Evolutionary conservation across 306 rosid species (phyloP).

Genomic region (Trichosanthes cucumerina): DNA sequence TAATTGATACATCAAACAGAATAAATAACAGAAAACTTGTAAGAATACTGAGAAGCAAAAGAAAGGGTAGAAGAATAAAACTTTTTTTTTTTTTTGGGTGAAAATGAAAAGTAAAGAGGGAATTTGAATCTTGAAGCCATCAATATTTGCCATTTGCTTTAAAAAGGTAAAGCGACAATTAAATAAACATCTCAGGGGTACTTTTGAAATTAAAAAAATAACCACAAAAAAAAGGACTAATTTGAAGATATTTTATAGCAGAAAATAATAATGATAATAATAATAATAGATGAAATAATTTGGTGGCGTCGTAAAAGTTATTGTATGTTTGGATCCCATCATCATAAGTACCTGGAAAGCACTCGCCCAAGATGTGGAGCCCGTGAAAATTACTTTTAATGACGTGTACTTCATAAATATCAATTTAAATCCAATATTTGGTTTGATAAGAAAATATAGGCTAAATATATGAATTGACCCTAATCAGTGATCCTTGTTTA

Average conservation of each 20-base stretch:
- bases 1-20: not conserved
- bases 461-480: too few species aligned
- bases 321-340: not conserved
- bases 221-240: not conserved
- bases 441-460: too few species aligned
- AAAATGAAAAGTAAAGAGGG: not conserved
- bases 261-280: not conserved
- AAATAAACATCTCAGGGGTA: not conserved
- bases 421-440: not conserved
- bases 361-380: not conserved
- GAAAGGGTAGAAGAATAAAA: not conserved
- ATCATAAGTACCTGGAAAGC: not conserved
- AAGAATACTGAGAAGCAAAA: not conserved
- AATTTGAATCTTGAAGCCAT: slow-evolving; percentile 1
- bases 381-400: not conserved
- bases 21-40: not conserved
- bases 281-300: not conserved
- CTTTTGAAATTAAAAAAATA: not conserved
- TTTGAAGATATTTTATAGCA: not conserved
- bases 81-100: not conserved
- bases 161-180: not conserved
- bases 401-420: not conserved
- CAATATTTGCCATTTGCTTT: not conserved
- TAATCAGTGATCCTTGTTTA: too few species aligned
- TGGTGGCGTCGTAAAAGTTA: not conserved